These are phyloP conservation scores for Ganoderma sinense DNA, from an alignment of 1,284 basidiomycete species.

Conservation along the genomic window DNA sequence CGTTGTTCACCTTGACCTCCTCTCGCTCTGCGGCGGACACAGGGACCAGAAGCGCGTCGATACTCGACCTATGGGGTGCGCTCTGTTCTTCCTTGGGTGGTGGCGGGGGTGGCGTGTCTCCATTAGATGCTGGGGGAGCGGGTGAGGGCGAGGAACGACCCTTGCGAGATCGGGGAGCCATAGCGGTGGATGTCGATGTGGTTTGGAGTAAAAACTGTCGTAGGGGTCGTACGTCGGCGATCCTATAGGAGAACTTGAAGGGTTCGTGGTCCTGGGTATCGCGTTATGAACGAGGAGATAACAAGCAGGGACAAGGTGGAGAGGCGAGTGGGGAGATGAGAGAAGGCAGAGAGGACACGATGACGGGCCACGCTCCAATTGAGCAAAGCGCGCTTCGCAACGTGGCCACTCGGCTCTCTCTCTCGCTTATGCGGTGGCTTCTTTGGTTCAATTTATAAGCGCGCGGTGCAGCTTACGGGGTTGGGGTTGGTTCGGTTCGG, in stretches of 20 bases:
- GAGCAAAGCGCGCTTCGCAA: conserved; percentile 28
- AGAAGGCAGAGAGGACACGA: conserved; percentile 10
- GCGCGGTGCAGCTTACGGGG: neutral
- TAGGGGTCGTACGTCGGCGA: neutral
- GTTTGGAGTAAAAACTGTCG: neutral
- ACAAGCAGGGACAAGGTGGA: conserved; percentile 1
- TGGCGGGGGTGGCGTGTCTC: conserved; percentile 20
- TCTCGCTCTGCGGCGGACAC: conserved; percentile 54
- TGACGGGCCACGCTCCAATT: conserved; percentile 26
- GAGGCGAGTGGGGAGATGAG: conserved; percentile 7
- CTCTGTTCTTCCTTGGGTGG: conserved; percentile 23
- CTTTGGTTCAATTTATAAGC: conserved; percentile 6
- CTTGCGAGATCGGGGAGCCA: conserved; percentile 35
- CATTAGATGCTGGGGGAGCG: conserved; percentile 14
- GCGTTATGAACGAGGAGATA: conserved; percentile 7
- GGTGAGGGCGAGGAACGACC: conserved; percentile 21
- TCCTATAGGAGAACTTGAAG: neutral
- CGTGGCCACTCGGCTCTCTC: conserved; percentile 21
- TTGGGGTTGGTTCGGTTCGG: conserved; percentile 11
- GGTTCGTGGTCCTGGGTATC: conserved; percentile 10
- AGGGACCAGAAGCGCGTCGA: conserved; percentile 33
- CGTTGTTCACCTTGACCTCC: conserved; percentile 84
- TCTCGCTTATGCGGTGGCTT: neutral
- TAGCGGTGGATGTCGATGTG: conserved; percentile 15
- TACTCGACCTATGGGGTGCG: conserved; percentile 19